A percentile compares a stretch with the other conserved stretches of the same genome.
Evolutionary conservation across 1,284 basidiomycete species (phyloP).

Genomic region (Neonothopanus nambi): DNA sequence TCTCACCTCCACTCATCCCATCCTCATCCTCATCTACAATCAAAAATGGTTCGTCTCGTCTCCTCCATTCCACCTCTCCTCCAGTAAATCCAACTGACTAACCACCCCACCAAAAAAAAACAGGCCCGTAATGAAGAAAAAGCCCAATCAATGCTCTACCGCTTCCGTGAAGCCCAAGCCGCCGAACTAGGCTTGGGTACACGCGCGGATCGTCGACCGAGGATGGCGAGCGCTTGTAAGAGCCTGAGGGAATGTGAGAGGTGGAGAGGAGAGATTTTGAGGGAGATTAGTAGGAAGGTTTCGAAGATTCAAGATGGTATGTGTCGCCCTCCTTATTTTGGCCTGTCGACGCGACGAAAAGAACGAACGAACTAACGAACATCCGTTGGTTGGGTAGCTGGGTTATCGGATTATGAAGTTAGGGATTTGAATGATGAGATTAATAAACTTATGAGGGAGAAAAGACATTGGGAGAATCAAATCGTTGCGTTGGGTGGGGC

Average conservation of each 20-base stretch:
- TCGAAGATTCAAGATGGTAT: slow-evolving; percentile 96
- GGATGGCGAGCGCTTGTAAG: slow-evolving; percentile 90
- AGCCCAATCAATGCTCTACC: slow-evolving; percentile 97
- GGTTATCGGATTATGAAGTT: slow-evolving; percentile 94
- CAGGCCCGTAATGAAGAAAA: slow-evolving; percentile 98
- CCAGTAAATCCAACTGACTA: neutral
- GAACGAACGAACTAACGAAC: slow-evolving; percentile 1
- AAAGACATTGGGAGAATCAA: slow-evolving; percentile 97
- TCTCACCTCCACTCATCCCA: too few species aligned
- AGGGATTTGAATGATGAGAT: slow-evolving; percentile 98
- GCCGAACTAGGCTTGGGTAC: slow-evolving; percentile 91
- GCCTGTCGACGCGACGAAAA: neutral
- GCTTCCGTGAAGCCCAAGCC: slow-evolving; percentile 96
- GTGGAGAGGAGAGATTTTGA: slow-evolving; percentile 93
- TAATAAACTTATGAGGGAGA: slow-evolving; percentile 94
- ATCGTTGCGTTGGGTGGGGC: slow-evolving; percentile 94
- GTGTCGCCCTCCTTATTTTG: slow-evolving; percentile 29
- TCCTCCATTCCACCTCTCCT: too few species aligned
- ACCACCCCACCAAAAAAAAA: neutral
- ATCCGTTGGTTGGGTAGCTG: slow-evolving; percentile 50
- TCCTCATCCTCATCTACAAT: too few species aligned
- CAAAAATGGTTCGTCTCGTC: too few species aligned
- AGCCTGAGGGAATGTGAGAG: slow-evolving; percentile 91
- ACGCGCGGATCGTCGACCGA: slow-evolving; percentile 78
- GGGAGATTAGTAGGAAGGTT: slow-evolving; percentile 95